phyloP scores from a whole-genome alignment of 1,284 basidiomycete genomes.

The Paramarasmius palmivorus region DNA sequence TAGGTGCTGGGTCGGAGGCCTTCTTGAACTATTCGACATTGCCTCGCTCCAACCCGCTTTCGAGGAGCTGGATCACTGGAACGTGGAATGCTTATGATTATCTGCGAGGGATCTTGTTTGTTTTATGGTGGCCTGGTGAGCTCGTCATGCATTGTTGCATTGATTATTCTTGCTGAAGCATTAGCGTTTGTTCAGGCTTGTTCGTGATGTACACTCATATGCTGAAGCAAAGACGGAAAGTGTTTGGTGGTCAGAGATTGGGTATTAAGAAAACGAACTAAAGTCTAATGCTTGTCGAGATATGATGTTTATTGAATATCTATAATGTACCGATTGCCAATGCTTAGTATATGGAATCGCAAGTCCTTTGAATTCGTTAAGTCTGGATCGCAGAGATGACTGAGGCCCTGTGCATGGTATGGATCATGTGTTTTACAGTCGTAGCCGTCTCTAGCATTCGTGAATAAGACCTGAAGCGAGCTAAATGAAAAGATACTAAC shows the following conservation, averaged over 20 bases:
- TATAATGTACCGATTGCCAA: too few relatives aligned
- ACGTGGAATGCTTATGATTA: constrained; percentile 58
- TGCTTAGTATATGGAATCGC: too few relatives aligned
- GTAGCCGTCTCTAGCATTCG: too few relatives aligned
- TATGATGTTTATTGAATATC: too few relatives aligned
- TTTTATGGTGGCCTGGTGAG: constrained; percentile 91
- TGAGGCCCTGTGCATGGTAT: too few relatives aligned
- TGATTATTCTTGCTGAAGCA: constrained; percentile 9
- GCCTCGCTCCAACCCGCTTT: constrained; percentile 47
- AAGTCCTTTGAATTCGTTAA: too few relatives aligned
- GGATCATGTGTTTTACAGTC: too few relatives aligned
- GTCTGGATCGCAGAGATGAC: too few relatives aligned
- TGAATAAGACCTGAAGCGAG: too few relatives aligned
- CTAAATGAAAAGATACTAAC: too few relatives aligned
- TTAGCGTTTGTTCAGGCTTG: constrained; percentile 49
- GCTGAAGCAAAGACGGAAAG: constrained; percentile 81
- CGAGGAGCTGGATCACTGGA: constrained; percentile 33
- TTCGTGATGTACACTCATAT: constrained; percentile 91
- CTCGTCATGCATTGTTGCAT: constrained; percentile 15
- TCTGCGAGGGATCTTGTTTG: constrained; percentile 63
- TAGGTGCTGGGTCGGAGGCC: constrained; percentile 91
- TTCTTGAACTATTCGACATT: constrained; percentile 82
- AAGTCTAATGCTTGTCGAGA: too few relatives aligned
- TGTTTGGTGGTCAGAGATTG: constrained; percentile 47
- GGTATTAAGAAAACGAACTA: too few relatives aligned